Conservation (phyloP, 2,329 filamentous ascomycete species). For the Sarocladiaceae sp. region DNA sequence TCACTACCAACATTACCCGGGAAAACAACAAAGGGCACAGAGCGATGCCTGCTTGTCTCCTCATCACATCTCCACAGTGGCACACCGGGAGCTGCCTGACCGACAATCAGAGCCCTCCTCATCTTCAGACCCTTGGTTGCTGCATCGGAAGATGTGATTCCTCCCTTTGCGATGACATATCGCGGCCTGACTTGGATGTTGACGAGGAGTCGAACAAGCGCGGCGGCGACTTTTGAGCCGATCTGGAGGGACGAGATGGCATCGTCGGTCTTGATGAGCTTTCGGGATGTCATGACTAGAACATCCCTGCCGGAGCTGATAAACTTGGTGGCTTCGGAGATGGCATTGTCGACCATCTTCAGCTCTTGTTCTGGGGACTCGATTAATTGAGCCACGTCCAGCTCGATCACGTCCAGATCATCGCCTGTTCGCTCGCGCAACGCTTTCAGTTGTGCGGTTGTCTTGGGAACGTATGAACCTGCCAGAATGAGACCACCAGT, state of each 20-base stretch:
- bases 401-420: conserved; percentile 38
- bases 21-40: conserved; percentile 53
- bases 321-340: conserved; percentile 25
- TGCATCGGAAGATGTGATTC: conserved; percentile 55
- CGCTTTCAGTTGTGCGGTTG: conserved; percentile 47
- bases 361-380: conserved; percentile 26
- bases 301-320: conserved; percentile 39
- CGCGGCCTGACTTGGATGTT: conserved; percentile 40
- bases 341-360: conserved; percentile 20
- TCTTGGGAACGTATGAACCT: conserved; percentile 56
- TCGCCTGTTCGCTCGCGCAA: conserved; percentile 32
- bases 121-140: conserved; percentile 51
- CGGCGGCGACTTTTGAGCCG: conserved; percentile 44
- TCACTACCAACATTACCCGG: conserved; percentile 50
- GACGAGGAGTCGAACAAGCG: conserved; percentile 45
- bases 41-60: conserved; percentile 36
- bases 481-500: conserved; percentile 50
- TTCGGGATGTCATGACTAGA: conserved; percentile 55
- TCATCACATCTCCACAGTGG: conserved; percentile 53
- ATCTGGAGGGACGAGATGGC: conserved; percentile 37
- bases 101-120: conserved; percentile 48
- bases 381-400: conserved; percentile 45
- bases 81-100: conserved; percentile 51
- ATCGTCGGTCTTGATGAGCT: conserved; percentile 33
- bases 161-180: conserved; percentile 56